A percentile compares a stretch with the other conserved stretches of the same genome.
Evolutionary conservation across 768 basidiomycete species (phyloP).

Genomic region (Tylopilus sp.): DNA sequence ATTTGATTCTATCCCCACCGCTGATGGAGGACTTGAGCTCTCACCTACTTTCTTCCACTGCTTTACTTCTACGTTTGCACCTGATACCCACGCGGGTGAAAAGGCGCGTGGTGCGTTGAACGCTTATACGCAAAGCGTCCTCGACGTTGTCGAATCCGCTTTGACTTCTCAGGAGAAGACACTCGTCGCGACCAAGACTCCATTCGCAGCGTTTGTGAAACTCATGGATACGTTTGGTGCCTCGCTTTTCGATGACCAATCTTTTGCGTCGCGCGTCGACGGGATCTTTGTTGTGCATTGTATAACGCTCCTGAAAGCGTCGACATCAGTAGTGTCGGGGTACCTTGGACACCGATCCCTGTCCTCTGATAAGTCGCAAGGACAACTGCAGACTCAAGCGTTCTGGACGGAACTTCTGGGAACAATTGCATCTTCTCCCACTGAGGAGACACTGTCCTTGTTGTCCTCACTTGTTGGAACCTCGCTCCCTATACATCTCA

Average conservation of each 20-base stretch:
- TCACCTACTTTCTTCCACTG: conserved; percentile 46
- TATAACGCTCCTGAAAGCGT: conserved; percentile 37
- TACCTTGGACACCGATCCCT: conserved; percentile 41
- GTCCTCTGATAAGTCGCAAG: conserved; percentile 4
- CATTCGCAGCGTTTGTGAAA: conserved; percentile 34
- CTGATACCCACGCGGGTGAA: conserved; percentile 12
- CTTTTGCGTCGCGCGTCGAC: conserved; percentile 45
- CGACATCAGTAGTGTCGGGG: conserved; percentile 44
- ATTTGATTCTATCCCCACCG: not conserved
- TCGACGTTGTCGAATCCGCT: conserved; percentile 26
- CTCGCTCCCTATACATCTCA: conserved; percentile 44
- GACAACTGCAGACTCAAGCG: conserved; percentile 11
- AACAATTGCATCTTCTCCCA: conserved; percentile 34
- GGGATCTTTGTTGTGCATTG: conserved; percentile 38
- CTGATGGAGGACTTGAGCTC: conserved; percentile 20
- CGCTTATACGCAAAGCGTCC: conserved; percentile 13
- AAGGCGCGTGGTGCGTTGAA: conserved; percentile 11
- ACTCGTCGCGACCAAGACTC: not conserved
- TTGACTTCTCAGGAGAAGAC: conserved; percentile 5
- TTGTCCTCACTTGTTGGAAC: conserved; percentile 40
- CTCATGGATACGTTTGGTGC: conserved; percentile 53
- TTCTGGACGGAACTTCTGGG: conserved; percentile 38
- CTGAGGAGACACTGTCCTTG: conserved; percentile 35
- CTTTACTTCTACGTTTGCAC: conserved; percentile 37
- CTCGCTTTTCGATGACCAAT: conserved; percentile 43